Base-by-base conservation (phyloP, 2,329 filamentous ascomycete genomes). In the Dendrostoma leiphaemia region DNA sequence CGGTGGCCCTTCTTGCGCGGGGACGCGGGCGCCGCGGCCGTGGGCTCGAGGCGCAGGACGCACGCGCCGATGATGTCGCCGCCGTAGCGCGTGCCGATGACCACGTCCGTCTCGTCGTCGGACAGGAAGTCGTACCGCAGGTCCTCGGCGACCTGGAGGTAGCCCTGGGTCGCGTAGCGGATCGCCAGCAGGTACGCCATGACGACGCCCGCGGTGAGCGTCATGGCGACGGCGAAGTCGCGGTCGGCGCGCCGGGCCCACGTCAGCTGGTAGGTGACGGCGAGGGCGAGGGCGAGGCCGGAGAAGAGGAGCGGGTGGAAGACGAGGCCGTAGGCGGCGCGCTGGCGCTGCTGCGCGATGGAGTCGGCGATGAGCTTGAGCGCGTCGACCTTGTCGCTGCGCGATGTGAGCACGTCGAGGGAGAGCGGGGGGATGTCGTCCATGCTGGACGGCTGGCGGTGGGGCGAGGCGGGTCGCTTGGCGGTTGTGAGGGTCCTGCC, bases 311-410 rank as follows among this genome's bases (percentile, higher is more conserved):
- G 67, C 0, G 82, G 83, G 70, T 90, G 84, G 62, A 81, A 82
- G 58, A 89, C 75, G 55, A 94, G 74, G 59, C 82, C 74, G 51
- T 75, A 73, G 38, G 84, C 82, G 19, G 89, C 84, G 8, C 80
- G 72, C 66, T 90, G 86, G 58, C 88, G 84, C 75, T 94, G 91
- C 71, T 96, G 88, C 32, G 90, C 89, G 47, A 95, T 82, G 55
- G 86, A 90, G 70, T 93, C 90, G 57, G 90, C 87, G 35, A 96
- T 79, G 19, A 96, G 81, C 59, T 82, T 81, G 48, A 96, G 76
- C 17, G 86, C 86, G 53, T 84, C 79, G 59, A 84, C 72, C 65
- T 86, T 84, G 67, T 91, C 87, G 48, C 76, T 67, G 47, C 82
- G 73, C 47, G 65, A 65, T 43, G 76, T 75, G 40, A 85, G 72